A percentile compares a stretch with the other conserved stretches of the same genome.
These are phyloP conservation scores for Mucor sp. DNA, from an alignment of 371 early-diverging fungal genomes.

Conservation along the genomic window DNA sequence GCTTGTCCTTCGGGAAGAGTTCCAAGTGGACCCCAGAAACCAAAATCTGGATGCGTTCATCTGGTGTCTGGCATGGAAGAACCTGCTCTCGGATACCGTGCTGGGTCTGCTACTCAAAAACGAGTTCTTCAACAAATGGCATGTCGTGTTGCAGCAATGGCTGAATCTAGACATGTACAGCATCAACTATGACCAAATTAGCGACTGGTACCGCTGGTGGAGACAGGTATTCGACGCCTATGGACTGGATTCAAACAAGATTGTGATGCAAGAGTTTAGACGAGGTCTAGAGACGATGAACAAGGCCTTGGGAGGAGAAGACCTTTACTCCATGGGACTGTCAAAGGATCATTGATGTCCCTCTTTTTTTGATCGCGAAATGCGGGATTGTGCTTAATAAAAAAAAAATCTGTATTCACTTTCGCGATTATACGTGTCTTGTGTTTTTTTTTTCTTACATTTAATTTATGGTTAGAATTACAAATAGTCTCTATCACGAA, in stretches of 20 bases:
- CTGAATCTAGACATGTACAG: constrained; percentile 17
- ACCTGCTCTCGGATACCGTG: constrained; percentile 53
- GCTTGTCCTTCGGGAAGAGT: constrained; percentile 59
- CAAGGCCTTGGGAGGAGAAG: constrained; percentile 26
- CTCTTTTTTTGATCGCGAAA: neutral
- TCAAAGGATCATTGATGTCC: constrained; percentile 11
- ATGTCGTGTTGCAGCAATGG: constrained; percentile 50
- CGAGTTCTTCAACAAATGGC: constrained; percentile 81
- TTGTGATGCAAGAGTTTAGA: constrained; percentile 57
- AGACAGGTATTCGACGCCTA: constrained; percentile 58
- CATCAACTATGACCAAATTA: constrained; percentile 65
- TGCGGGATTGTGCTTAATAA: neutral
- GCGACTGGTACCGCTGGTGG: constrained; percentile 83
- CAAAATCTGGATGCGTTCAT: constrained; percentile 64
- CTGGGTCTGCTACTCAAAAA: constrained; percentile 69
- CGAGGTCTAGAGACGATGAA: constrained; percentile 78
- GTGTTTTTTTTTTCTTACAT: neutral
- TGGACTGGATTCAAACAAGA: constrained; percentile 41
- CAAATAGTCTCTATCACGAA: constrained; percentile 33
- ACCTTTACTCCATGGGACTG: constrained; percentile 9
- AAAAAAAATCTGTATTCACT: neutral
- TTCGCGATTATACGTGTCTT: constrained; percentile 6
- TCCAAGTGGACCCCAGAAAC: constrained; percentile 76
- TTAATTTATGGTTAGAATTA: constrained; percentile 46
- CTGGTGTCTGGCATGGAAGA: constrained; percentile 69